phyloP scores from a whole-genome alignment of 2,329 filamentous ascomycete species.

The Fusarium acutatum region DNA sequence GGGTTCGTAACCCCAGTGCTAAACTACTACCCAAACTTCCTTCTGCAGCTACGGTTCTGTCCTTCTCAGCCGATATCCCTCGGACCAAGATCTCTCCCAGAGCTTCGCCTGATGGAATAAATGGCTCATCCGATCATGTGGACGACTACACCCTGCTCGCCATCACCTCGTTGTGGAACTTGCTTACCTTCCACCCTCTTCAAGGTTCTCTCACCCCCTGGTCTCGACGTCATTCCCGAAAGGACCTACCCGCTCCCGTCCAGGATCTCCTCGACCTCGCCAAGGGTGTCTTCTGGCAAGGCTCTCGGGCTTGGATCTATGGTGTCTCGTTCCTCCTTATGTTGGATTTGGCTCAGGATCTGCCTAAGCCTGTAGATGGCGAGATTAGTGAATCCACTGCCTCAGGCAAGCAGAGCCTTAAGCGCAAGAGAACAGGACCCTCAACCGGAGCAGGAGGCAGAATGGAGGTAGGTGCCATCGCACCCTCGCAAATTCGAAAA shows the following conservation, averaged over 20 bases:
- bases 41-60: constrained; percentile 71
- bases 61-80: constrained; percentile 67
- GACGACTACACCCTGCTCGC: constrained; percentile 63
- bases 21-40: constrained; percentile 74
- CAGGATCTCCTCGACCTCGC: constrained; percentile 78
- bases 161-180: constrained; percentile 65
- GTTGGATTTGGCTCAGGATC: constrained; percentile 82
- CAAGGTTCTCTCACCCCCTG: constrained; percentile 82
- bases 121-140: constrained; percentile 39
- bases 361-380: constrained; percentile 52
- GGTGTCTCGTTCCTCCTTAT: constrained; percentile 89
- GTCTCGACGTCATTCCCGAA: constrained; percentile 84
- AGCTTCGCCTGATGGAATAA: constrained; percentile 34
- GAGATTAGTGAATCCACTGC: constrained; percentile 41
- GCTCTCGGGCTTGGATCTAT: constrained; percentile 83
- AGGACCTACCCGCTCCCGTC: constrained; percentile 77
- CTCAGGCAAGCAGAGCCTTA: constrained; percentile 50
- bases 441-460: constrained; percentile 62
- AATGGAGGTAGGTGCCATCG: constrained; percentile 58
- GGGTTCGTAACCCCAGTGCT: constrained; percentile 78
- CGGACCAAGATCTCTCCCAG: constrained; percentile 37
- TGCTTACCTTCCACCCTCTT: constrained; percentile 83
- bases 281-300: constrained; percentile 87
- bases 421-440: constrained; percentile 62
- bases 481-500: constrained; percentile 54